Base-by-base conservation (phyloP, 164 flowering plant species). In the Magnolia sinica region DNA sequence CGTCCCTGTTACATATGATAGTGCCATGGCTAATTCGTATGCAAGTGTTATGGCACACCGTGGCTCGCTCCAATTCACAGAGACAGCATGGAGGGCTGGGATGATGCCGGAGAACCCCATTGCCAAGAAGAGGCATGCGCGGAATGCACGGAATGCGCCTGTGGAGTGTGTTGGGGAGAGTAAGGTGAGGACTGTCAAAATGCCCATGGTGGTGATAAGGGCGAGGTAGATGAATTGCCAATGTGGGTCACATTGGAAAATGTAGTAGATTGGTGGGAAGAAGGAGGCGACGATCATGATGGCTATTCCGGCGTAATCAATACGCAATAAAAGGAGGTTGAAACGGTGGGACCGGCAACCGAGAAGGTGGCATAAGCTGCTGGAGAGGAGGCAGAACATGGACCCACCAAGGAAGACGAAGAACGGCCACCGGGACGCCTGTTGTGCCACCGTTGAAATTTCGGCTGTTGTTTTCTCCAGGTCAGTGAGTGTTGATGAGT, bases 211-310 rank as follows among this genome's bases (percentile, higher is more conserved):
- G 8, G 98, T 80, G 73, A 95, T 89, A 0, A 87, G 90, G 1
- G 80, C 76, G 14, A 95, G 93, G 86, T 95, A 95, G 77, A 87
- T 37, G 77, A 88, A 51, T 73, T 92, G 94, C 98, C 98, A 93
- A 19, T 50, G 84, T 0, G 91, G 93, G 1, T 87, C 81, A 49
- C 98, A 95, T 50, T 86, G 93, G 89, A 95, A 95, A 74, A 93
- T 88, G 87, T 95, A 95, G 88, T 84, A 95, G 18, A 95, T 91
- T 4, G 96, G 92, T 0, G 97, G 97, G 89, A 95, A 93, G 74
- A 91, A 95, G 29, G 98, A 95, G 78, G 96, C 84, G 87, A 92
- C 87, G 83, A 95, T 93, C 98, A 95, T 93, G 83, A 86, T 85
- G 10, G 92, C 81, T 68, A 95, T 95, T 5, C 98, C 98, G 1